A percentile compares a stretch with the other conserved stretches of the same genome.
phyloP scores from a whole-genome alignment of 495 filamentous ascomycete species.

The Penicillium atrosanguineum region DNA sequence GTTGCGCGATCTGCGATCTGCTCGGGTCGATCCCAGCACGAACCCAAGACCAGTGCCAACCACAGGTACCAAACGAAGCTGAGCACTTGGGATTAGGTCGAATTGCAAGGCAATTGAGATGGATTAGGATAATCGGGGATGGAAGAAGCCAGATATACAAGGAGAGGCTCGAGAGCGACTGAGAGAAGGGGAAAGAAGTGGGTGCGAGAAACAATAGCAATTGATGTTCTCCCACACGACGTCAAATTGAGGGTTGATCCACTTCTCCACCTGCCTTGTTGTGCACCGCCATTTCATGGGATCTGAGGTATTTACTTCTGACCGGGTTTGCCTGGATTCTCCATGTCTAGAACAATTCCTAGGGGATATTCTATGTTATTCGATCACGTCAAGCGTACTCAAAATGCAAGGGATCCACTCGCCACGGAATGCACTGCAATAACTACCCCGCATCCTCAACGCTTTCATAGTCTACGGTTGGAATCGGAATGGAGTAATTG shows the following conservation, averaged over 20 bases:
- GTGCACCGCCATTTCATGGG: not conserved
- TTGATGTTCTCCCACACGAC: not conserved
- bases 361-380: not conserved
- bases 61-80: not conserved
- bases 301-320: not conserved
- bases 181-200: not conserved
- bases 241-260: not conserved
- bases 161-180: not conserved
- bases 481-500: not conserved
- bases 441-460: not conserved
- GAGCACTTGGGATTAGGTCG: not conserved
- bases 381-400: not conserved
- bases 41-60: conserved; percentile 3
- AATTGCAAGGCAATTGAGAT: not conserved
- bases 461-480: not conserved
- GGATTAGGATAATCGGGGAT: not conserved
- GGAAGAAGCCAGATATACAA: not conserved
- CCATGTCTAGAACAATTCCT: not conserved
- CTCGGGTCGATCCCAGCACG: conserved; percentile 26
- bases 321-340: not conserved
- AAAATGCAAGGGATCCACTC: not conserved
- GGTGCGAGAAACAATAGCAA: not conserved
- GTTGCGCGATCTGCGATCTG: conserved; percentile 26
- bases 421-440: not conserved
- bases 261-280: not conserved